Percentiles rank a stretch among this genome's conserved stretches.
Conservation (phyloP, 2,329 filamentous ascomycete species). For the Epichloe sibirici region DNA sequence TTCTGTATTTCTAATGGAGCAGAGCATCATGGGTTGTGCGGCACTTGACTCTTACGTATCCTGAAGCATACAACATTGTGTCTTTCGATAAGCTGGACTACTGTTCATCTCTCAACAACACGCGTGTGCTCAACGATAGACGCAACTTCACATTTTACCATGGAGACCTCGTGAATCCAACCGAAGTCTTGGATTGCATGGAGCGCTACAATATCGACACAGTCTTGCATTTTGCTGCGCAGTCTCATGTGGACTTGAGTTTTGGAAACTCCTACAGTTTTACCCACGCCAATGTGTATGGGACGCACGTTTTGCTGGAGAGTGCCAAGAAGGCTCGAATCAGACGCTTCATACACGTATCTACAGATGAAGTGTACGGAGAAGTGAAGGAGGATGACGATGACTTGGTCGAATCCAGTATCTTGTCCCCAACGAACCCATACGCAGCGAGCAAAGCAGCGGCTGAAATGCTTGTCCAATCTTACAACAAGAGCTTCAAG, state of each 20-base stretch:
- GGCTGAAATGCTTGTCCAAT: constrained; percentile 75
- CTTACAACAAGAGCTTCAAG: constrained; percentile 75
- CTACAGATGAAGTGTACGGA: constrained; percentile 77
- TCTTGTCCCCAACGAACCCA: constrained; percentile 69
- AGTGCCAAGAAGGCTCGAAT: constrained; percentile 60
- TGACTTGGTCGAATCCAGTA: constrained; percentile 60
- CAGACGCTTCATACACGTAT: constrained; percentile 67
- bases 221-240: constrained; percentile 75
- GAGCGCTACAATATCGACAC: constrained; percentile 64
- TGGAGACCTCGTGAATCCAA: constrained; percentile 62
- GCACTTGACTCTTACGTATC: constrained; percentile 63
- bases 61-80: constrained; percentile 62
- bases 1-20: constrained; percentile 1
- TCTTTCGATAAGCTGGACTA: constrained; percentile 81
- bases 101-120: constrained; percentile 71
- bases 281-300: constrained; percentile 70
- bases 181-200: constrained; percentile 58
- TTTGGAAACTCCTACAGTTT: constrained; percentile 76
- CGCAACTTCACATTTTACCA: constrained; percentile 70
- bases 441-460: constrained; percentile 73
- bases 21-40: constrained; percentile 76
- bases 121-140: constrained; percentile 51
- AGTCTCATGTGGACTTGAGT: constrained; percentile 71
- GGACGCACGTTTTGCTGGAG: constrained; percentile 73
- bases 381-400: constrained; percentile 62